Conservation (phyloP, 257 asterid genomes). For the Fraxinus pennsylvanica region DNA sequence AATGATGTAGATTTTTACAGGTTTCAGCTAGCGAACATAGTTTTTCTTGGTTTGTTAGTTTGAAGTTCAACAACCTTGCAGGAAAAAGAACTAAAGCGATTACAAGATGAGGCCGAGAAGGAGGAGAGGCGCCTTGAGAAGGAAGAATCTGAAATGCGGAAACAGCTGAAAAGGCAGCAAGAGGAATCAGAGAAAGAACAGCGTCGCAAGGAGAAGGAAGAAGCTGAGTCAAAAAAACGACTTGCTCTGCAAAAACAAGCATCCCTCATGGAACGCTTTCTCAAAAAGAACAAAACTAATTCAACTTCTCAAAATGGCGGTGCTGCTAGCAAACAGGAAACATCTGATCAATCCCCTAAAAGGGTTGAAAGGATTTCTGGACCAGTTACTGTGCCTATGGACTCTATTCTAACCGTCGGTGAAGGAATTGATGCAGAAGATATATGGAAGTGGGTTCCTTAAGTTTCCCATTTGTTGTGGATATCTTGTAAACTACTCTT, state of each 20-base stretch:
- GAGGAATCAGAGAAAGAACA: conserved; percentile 76
- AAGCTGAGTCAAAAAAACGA: conserved; percentile 60
- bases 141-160: conserved; percentile 70
- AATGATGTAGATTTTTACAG: background rate
- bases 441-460: conserved; percentile 61
- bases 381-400: conserved; percentile 69
- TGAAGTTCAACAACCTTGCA: conserved; percentile 28
- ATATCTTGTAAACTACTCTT: conserved; percentile 5
- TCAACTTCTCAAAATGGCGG: conserved; percentile 38
- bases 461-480: conserved; percentile 18
- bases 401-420: conserved; percentile 49
- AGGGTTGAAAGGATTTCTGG: conserved; percentile 36
- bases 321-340: conserved; percentile 36
- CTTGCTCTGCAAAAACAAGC: conserved; percentile 83
- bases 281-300: conserved; percentile 50
- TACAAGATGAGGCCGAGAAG: conserved; percentile 78
- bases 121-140: conserved; percentile 72
- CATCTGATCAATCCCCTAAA: conserved; percentile 33
- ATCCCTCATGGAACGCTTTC: conserved; percentile 88
- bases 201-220: conserved; percentile 85
- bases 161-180: conserved; percentile 66
- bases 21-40: conserved; percentile 8
- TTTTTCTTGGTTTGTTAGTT: conserved; percentile 20
- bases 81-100: conserved; percentile 76
- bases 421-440: conserved; percentile 42